These are phyloP conservation scores for Vigna unguiculata DNA, from an alignment of 306 rosid species.

Conservation along the genomic window DNA sequence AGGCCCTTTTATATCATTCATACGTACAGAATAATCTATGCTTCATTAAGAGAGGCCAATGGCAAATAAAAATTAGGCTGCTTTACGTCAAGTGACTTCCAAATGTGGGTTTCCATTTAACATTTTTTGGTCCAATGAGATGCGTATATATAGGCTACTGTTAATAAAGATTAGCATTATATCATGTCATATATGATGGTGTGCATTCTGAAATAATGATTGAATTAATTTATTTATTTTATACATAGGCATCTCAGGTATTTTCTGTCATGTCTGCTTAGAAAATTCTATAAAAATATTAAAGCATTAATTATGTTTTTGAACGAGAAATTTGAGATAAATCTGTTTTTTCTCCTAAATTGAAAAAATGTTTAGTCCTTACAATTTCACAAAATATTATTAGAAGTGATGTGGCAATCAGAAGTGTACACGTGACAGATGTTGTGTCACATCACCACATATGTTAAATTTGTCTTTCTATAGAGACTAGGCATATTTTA, in stretches of 20 bases:
- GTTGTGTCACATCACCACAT: no score
- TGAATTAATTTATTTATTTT: not conserved
- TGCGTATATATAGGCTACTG: not conserved
- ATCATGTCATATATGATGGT: not conserved
- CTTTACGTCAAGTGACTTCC: constrained; percentile 2
- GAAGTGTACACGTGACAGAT: not conserved
- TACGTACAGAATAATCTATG: not conserved
- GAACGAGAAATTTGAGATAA: not conserved
- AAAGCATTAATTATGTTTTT: not conserved
- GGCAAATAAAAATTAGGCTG: constrained; percentile 29
- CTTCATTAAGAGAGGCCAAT: constrained; percentile 8
- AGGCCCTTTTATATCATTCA: constrained; percentile 5
- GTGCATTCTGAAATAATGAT: not conserved
- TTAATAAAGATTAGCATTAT: not conserved
- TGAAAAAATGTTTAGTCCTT: no score
- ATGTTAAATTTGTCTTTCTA: no score
- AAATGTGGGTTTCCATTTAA: constrained; percentile 15
- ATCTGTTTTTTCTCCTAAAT: not conserved
- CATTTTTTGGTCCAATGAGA: constrained; percentile 22
- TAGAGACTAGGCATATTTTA: not conserved
- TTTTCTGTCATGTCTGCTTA: not conserved
- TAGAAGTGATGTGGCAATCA: not conserved
- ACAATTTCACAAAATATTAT: no score
- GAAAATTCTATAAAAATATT: not conserved
- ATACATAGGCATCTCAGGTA: not conserved